Evolutionary conservation across 345 rosid species (phyloP), one percentile per base, ranked within the genome.

Genomic region (Populus alba): DNA sequence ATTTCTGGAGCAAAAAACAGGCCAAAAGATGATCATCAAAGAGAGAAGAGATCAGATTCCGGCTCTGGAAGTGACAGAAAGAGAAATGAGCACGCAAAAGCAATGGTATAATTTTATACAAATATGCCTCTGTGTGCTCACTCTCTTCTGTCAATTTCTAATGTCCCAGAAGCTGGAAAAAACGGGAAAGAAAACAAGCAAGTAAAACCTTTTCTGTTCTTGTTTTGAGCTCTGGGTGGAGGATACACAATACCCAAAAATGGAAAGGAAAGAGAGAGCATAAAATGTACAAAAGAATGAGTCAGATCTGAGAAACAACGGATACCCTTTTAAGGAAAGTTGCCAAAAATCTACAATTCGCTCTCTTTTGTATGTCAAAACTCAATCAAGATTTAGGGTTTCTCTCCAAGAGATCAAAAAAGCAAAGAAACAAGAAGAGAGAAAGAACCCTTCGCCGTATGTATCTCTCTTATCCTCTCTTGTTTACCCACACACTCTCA

Each of bases 81-180:
- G 98, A 94, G 95, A 83, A 79, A 89, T 94, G 97, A 92, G 97
- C 98, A 94, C 98, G 83, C 92, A 92, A 87, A 89, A 89, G 95
- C 90, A 94, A 77, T 61, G 72, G 90, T 87, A 92, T 86, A 88
- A 68, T 39, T 65, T 81, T 82, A 88, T 92, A 90, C 91, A 83
- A 88, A 77, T 25, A 59, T 85, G 87, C 90, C 88, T 85, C 91
- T 91, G 94, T 87, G 97, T 94, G 98, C 98, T 92, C 98, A 92
- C 98, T 94, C 98, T 94, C 98, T 94, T 94, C 98, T 94, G 98
- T 94, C 98, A 94, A 87, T 83, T 92, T 92, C 91, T 38, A 29
- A 75, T 83, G 85, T 81, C 82, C 85, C 89, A 73, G 74, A 73
- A 78, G 29, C 49, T 38, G 35, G 27, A 41, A 65, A 45, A 29